Conservation (phyloP, 345 rosid species). For the Eucalyptus sp. region DNA sequence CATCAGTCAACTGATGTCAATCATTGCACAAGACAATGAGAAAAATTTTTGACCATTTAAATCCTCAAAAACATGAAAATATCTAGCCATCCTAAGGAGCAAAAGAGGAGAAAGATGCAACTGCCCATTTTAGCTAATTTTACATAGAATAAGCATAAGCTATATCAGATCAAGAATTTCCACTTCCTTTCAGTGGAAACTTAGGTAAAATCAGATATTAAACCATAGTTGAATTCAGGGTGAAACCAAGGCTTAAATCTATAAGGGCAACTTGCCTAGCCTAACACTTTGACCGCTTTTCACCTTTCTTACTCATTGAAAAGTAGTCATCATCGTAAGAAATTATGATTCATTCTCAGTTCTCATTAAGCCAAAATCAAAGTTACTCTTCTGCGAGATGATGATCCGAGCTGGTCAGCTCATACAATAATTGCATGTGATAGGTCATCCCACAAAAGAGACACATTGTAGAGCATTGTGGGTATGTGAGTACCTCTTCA, state of each 20-base stretch:
- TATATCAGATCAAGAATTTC: background rate
- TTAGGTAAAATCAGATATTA: background rate
- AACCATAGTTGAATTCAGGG: background rate
- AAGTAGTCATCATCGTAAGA: background rate
- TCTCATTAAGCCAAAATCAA: background rate
- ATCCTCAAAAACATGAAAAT: background rate
- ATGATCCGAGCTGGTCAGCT: background rate
- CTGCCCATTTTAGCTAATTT: background rate
- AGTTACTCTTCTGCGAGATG: background rate
- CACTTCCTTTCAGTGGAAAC: background rate
- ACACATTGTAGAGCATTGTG: background rate
- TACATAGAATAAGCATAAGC: background rate
- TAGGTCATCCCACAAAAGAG: background rate
- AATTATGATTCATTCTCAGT: background rate
- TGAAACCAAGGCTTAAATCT: background rate
- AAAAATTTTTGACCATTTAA: background rate
- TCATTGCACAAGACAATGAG: background rate
- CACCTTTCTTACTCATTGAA: background rate
- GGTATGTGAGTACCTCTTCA: conserved; percentile 20
- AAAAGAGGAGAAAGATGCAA: background rate
- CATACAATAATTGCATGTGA: background rate
- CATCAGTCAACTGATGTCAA: conserved; percentile 20
- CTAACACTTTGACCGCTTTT: background rate
- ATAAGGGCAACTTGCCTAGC: background rate
- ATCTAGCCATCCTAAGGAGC: background rate